phyloP scores from a whole-genome alignment of 306 rosid species.

The Castanospermum australe region DNA sequence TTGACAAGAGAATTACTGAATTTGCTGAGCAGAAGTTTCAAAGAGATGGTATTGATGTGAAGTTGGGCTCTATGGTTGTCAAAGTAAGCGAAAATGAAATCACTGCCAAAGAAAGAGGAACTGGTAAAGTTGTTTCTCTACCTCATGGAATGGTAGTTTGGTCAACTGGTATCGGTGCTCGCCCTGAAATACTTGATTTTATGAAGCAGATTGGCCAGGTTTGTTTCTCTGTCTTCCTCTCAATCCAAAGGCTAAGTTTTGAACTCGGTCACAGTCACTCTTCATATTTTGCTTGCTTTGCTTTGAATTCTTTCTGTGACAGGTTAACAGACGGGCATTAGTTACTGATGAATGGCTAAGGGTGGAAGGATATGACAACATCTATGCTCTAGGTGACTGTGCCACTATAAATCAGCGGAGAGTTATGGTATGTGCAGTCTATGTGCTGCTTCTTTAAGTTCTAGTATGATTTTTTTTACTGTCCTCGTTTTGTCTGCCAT shows the following conservation, averaged over 20 bases:
- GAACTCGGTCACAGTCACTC: not conserved
- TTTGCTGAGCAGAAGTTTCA: constrained; percentile 80
- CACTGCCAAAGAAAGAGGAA: constrained; percentile 62
- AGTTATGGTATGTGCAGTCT: constrained; percentile 63
- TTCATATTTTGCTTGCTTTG: constrained; percentile 2
- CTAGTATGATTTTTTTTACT: not conserved
- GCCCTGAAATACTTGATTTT: constrained; percentile 69
- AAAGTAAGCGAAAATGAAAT: constrained; percentile 80
- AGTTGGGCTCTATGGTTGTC: constrained; percentile 86
- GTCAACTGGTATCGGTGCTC: constrained; percentile 93
- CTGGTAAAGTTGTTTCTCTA: constrained; percentile 39
- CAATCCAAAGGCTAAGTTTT: not conserved
- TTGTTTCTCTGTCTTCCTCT: constrained; percentile 25
- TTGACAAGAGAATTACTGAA: constrained; percentile 93
- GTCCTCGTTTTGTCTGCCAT: not conserved
- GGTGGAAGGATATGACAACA: constrained; percentile 73
- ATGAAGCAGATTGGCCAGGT: constrained; percentile 96
- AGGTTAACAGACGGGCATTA: constrained; percentile 80
- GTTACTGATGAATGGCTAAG: constrained; percentile 98
- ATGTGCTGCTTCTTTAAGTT: not conserved
- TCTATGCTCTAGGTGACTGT: constrained; percentile 95
- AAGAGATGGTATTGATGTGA: constrained; percentile 86
- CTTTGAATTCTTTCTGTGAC: constrained; percentile 13
- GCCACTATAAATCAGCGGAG: constrained; percentile 91
- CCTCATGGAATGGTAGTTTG: constrained; percentile 98